Percentiles rank a stretch among this genome's conserved stretches.
These are phyloP conservation scores for Zygotorulaspora danielsina DNA, from an alignment of 805 yeast species.

Conservation along the genomic window DNA sequence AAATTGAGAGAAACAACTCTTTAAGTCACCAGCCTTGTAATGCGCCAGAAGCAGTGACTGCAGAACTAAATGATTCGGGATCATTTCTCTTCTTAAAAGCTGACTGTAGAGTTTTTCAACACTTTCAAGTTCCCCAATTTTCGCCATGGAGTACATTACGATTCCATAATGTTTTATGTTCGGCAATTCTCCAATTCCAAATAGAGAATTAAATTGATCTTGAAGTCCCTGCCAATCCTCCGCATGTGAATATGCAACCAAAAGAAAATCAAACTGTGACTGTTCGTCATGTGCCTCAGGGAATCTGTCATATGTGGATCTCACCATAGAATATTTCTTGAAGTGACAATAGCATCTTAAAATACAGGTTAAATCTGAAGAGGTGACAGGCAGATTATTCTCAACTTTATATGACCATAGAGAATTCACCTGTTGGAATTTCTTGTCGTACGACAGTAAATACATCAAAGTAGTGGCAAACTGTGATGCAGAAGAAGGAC, in stretches of 20 bases:
- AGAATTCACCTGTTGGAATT: constrained; percentile 15
- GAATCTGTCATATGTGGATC: constrained; percentile 36
- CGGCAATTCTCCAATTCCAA: constrained; percentile 52
- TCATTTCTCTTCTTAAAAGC: constrained; percentile 42
- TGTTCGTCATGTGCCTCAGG: constrained; percentile 42
- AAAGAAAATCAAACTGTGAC: constrained; percentile 45
- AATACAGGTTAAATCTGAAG: constrained; percentile 25
- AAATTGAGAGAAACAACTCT: constrained; percentile 29
- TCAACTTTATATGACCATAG: constrained; percentile 36
- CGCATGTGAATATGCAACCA: constrained; percentile 43
- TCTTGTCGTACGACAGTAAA: constrained; percentile 15
- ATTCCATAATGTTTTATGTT: constrained; percentile 52
- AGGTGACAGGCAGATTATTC: constrained; percentile 17
- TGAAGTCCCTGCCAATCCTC: constrained; percentile 55
- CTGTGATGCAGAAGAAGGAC: constrained; percentile 28
- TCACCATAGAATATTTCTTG: constrained; percentile 24
- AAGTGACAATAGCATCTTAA: constrained; percentile 24
- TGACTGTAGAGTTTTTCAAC: constrained; percentile 50
- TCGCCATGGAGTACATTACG: constrained; percentile 57
- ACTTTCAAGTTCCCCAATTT: constrained; percentile 44
- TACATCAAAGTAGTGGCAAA: constrained; percentile 29
- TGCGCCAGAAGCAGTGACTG: constrained; percentile 28
- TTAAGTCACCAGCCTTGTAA: constrained; percentile 24
- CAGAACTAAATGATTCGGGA: constrained; percentile 39
- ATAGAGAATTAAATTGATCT: constrained; percentile 51